Conservation (phyloP, 2,329 filamentous ascomycete genomes). For the Aureobasidium sp. region DNA sequence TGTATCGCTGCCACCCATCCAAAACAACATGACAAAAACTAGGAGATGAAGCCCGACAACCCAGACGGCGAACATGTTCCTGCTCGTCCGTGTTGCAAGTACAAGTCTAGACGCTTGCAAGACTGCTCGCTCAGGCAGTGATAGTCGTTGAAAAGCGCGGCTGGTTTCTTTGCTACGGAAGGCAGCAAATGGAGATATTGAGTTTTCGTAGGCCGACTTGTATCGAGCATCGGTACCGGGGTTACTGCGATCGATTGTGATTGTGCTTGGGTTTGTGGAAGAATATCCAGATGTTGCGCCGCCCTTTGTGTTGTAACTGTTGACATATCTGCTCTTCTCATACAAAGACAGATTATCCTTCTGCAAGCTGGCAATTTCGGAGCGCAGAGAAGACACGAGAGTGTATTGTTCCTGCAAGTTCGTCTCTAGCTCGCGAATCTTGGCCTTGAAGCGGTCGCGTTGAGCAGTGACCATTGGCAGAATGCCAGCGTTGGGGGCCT, state of each 20-base stretch:
- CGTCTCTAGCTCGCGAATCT: constrained; percentile 81
- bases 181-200: constrained; percentile 89
- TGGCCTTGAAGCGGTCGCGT: constrained; percentile 95
- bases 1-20: constrained; percentile 46
- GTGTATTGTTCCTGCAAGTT: constrained; percentile 80
- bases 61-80: constrained; percentile 90
- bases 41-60: constrained; percentile 82
- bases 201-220: constrained; percentile 85
- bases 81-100: constrained; percentile 77
- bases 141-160: constrained; percentile 88
- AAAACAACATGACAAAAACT: constrained; percentile 81
- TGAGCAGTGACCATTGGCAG: constrained; percentile 98
- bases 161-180: constrained; percentile 92
- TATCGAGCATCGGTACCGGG: constrained; percentile 75
- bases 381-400: constrained; percentile 75
- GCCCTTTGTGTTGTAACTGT: constrained; percentile 71
- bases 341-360: constrained; percentile 95
- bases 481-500: constrained; percentile 70
- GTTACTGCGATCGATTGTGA: constrained; percentile 54
- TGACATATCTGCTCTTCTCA: constrained; percentile 95
- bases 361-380: constrained; percentile 85
- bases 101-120: constrained; percentile 90
- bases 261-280: constrained; percentile 68
- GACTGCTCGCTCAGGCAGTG: constrained; percentile 78
- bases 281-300: constrained; percentile 55